Evolutionary conservation across 306 rosid genomes (phyloP).

Genomic region (Carpinus viminea): DNA sequence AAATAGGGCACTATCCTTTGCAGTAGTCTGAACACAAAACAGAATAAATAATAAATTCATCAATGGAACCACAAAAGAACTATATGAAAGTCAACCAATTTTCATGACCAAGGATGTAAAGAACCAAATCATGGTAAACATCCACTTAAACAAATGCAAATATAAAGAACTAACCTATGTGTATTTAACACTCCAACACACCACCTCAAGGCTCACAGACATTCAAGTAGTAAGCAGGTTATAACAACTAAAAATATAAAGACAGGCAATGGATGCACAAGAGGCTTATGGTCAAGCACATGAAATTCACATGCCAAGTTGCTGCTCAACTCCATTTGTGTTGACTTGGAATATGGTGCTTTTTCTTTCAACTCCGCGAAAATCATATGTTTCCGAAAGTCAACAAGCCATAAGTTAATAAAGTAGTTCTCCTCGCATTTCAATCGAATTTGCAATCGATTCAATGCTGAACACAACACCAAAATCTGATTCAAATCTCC

Average conservation of each 20-base stretch:
- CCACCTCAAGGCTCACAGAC: neutral
- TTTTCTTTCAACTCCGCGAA: neutral
- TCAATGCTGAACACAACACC: neutral
- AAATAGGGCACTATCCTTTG: slow-evolving; percentile 63
- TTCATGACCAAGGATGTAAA: neutral
- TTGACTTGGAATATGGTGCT: neutral
- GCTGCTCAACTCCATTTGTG: neutral
- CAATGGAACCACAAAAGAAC: slow-evolving; percentile 3
- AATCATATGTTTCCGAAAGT: neutral
- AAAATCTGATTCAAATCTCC: neutral
- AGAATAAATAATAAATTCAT: slow-evolving; percentile 15
- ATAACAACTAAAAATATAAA: neutral
- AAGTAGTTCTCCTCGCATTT: neutral
- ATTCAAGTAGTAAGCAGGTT: neutral
- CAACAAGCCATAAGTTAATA: neutral
- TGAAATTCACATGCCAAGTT: neutral
- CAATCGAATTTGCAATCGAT: neutral
- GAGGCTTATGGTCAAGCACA: neutral
- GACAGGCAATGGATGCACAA: neutral
- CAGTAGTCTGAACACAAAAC: slow-evolving; percentile 61
- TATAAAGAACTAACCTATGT: neutral
- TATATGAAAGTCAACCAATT: slow-evolving; percentile 1
- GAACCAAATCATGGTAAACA: slow-evolving; percentile 4
- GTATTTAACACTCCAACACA: neutral
- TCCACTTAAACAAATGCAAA: slow-evolving; percentile 14